Evolutionary conservation across 768 basidiomycete genomes (phyloP), one percentile per base, ranked within the genome.

Genomic region (Dioszegia crocea): DNA sequence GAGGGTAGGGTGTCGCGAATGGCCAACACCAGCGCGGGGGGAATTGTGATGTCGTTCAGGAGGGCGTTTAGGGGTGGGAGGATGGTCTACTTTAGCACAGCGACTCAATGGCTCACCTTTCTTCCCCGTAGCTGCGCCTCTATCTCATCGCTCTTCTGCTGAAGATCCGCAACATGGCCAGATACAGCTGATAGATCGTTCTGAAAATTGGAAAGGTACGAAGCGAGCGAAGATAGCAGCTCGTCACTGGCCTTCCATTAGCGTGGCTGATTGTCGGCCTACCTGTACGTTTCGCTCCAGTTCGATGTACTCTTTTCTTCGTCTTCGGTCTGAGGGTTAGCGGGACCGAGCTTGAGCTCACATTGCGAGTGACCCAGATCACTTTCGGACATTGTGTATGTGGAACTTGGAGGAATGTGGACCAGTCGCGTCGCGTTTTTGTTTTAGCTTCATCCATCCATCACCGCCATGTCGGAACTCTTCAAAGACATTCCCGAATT

Each of bases 201-300:
- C 77, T 97, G 94, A 71, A 99, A 99, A 0, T 89, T 96, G 2
- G 91, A 91, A 11, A 99, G 82, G 76, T 98, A 98, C 1, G 85
- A 82, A 65, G 96, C 87, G 2, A 99, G 82, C 1, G 90, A 90
- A 70, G 91, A 86, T 53, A 99, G 81, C 19, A 98, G 83, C 59
- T 81, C 82, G 14, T 89, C 83, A 70, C 93, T 94, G 16, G 89
- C 87, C 94, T 99, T 74, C 8, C 24, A 17, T 41, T 21, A 19
- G 39, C 19, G 5, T 17, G 11, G 36, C 5, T 14, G 9, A 24
- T n/a, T 27, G 8, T 14, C 5, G 26, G 19, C 71, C 51, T 36
- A 71, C 72, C 52, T 74, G 33, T 9, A 74, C 65, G 14, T 70
- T 66, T 44, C 58, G 51, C 17, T 72, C 60, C 2, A 74, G 70